Base-by-base conservation (phyloP, 352 stramenopile genomes). In the Labyrinthula sp. region DNA sequence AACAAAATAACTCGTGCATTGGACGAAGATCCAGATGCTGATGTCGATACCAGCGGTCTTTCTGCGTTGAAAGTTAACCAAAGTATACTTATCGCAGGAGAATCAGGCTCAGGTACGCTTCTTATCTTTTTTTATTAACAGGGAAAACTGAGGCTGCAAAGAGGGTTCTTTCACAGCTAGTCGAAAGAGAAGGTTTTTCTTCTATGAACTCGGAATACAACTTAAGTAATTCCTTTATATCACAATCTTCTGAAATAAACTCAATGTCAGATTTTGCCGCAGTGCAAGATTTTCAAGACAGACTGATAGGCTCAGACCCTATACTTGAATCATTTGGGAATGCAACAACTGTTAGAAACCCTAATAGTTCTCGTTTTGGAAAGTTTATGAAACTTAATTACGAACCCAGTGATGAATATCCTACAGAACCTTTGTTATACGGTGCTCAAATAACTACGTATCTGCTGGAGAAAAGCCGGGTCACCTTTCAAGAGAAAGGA, bases 291-390 rank as follows among this genome's bases (percentile, higher is more conserved):
- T n/a, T n/a, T n/a, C n/a, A n/a, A n/a, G n/a, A n/a, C n/a, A n/a
- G n/a, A n/a, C n/a, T n/a, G n/a, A n/a, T n/a, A n/a, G n/a, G n/a
- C n/a, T n/a, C n/a, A n/a, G n/a, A 97, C 63, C 87, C 89, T 28
- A 86, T 98, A 35, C 67, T 97, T 9, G 89, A 98, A 63, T 80
- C 82, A 1, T 98, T 98, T 63, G 89, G 89, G 54, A 98, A 98
- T 59, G 85, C 85, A 28, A 75, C 82, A 25, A 95, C 85, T 10
- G 76, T 94, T 33, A 69, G 85, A 9, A 95, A 95, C 64, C 81
- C 93, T 64, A 95, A 95, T 60, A 91, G 74, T 25, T 77, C 59
- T 54, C 75, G 85, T 10, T 95, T 95, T 56, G 85, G 84, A 39
- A 94, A 94, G 60, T 95, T 89, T 46, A 95, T 94, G 63, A 80